A percentile compares a stretch with the other conserved stretches of the same genome.
phyloP scores from a whole-genome alignment of 352 stramenopile species.

The Phytophthora podocarpi region DNA sequence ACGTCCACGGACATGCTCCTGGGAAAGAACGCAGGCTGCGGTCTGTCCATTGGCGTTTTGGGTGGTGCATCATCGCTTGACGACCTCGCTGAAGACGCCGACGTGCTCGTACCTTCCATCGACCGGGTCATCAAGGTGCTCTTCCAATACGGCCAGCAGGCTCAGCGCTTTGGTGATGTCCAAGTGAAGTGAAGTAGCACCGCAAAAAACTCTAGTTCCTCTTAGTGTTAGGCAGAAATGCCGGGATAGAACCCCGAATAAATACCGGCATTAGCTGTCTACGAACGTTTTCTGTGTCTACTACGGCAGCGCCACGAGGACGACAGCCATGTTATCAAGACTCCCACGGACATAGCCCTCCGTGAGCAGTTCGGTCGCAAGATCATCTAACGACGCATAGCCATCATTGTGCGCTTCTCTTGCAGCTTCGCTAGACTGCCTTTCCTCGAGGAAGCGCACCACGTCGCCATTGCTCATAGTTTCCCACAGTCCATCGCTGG shows the following conservation, averaged over 20 bases:
- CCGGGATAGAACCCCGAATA: conserved; percentile 21
- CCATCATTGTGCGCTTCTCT: conserved; percentile 34
- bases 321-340: conserved; percentile 94
- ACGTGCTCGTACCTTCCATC: conserved; percentile 84
- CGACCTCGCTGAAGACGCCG: conserved; percentile 80
- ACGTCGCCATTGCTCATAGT: conserved; percentile 64
- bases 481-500: conserved; percentile 83
- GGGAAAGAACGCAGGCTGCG: conserved; percentile 77
- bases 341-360: conserved; percentile 95
- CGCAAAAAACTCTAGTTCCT: conserved; percentile 4
- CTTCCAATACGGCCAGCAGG: conserved; percentile 86
- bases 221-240: conserved; percentile 17
- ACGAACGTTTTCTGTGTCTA: background rate
- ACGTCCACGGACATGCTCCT: conserved; percentile 87
- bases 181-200: conserved; percentile 10
- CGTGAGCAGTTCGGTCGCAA: conserved; percentile 82
- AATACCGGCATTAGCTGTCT: conserved; percentile 25
- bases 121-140: conserved; percentile 80
- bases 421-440: conserved; percentile 5
- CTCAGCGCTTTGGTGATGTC: conserved; percentile 58
- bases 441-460: conserved; percentile 50
- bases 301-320: conserved; percentile 43
- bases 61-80: conserved; percentile 82
- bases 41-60: conserved; percentile 78
- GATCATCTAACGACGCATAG: conserved; percentile 53